Evolutionary conservation across 305 asterid genomes (phyloP).

Genomic region (Fraxinus latifolia): DNA sequence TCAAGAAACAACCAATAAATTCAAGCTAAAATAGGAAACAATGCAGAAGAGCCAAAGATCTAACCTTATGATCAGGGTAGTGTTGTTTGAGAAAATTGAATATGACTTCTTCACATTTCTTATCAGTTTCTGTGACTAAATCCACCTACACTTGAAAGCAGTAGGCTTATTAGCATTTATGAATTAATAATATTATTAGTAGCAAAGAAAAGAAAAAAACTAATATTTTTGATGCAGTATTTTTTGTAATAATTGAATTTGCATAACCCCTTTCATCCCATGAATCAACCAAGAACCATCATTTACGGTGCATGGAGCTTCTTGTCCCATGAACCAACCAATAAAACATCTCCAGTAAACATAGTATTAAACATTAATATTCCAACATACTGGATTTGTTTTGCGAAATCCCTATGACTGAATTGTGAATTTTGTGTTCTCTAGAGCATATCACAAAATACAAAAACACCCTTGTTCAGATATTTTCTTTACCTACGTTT

Average conservation of each 20-base stretch:
- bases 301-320: not conserved
- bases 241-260: not conserved
- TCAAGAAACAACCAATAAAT: not conserved
- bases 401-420: not conserved
- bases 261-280: not conserved
- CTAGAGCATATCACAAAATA: not conserved
- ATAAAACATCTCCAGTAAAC: not conserved
- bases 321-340: not conserved
- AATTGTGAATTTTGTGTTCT: not conserved
- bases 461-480: not conserved
- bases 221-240: not conserved
- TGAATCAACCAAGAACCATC: not conserved
- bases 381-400: not conserved
- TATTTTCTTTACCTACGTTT: not conserved
- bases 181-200: not conserved
- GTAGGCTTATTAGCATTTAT: not conserved
- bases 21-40: conserved; percentile 11
- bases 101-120: conserved; percentile 80
- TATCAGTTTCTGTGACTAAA: conserved; percentile 95
- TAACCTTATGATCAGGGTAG: conserved; percentile 82
- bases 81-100: conserved; percentile 57
- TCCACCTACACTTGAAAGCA: conserved; percentile 58
- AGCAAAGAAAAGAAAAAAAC: not conserved
- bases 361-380: not conserved
- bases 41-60: not conserved